Percentiles rank a stretch among this genome's conserved stretches.
These are phyloP conservation scores for Myochromella boudieri DNA, from an alignment of 768 basidiomycete species.

Conservation along the genomic window DNA sequence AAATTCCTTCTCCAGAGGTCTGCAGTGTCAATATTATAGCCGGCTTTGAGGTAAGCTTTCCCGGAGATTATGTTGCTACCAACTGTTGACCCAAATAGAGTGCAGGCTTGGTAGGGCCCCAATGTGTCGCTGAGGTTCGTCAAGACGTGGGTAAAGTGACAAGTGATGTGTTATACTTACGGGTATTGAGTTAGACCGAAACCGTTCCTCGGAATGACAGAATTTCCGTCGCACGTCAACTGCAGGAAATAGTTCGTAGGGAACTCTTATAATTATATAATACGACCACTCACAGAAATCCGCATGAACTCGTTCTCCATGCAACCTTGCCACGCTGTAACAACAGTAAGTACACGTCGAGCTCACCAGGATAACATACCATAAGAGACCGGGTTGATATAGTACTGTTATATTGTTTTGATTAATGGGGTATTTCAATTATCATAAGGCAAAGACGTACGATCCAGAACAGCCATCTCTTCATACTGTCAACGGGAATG, in stretches of 20 bases:
- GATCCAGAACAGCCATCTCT: constrained; percentile 86
- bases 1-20: constrained; percentile 72
- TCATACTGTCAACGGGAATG: constrained; percentile 68
- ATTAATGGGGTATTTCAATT: not conserved
- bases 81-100: constrained; percentile 61
- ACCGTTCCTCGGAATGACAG: constrained; percentile 65
- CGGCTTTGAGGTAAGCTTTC: constrained; percentile 56
- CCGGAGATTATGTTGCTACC: constrained; percentile 62
- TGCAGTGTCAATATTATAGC: constrained; percentile 44
- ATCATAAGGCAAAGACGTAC: constrained; percentile 35
- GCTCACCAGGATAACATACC: constrained; percentile 31
- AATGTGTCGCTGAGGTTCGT: constrained; percentile 39
- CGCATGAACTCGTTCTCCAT: constrained; percentile 89
- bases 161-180: constrained; percentile 33
- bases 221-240: constrained; percentile 65
- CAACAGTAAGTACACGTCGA: not conserved
- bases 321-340: constrained; percentile 65
- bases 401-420: constrained; percentile 52
- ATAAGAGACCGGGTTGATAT: constrained; percentile 78
- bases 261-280: constrained; percentile 5
- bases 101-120: constrained; percentile 76
- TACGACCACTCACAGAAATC: constrained; percentile 47
- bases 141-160: constrained; percentile 14
- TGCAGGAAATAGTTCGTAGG: constrained; percentile 21
- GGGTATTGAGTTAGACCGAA: constrained; percentile 59